Base-by-base conservation (phyloP, 805 yeast species). In the Scheffersomyces spartinae region DNA sequence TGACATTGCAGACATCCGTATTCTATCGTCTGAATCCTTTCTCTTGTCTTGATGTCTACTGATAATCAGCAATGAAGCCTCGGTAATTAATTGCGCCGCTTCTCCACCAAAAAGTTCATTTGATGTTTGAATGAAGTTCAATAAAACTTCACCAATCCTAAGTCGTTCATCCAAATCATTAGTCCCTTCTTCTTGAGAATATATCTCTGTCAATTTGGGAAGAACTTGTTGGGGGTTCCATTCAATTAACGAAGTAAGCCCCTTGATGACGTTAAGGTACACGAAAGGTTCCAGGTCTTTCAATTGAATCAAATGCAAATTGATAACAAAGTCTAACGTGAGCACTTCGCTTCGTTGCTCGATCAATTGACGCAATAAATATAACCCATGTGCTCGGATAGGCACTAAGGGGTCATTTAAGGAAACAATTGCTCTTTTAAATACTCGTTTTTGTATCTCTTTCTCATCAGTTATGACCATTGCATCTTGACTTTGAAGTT, bases 1-100 rank as follows among this genome's bases (percentile, higher is more conserved):
- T 0, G 95, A 81, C 72, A 86, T 67, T 0, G 95, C 70, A 2
- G 96, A 86, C 79, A 84, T 75, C 36, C 96, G 60, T 20, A 85
- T 35, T 20, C 75, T 64, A 30, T 64, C 56, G 34, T 84, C 94
- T 3, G 29, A 52, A 12, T 49, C 43, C 4, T 47, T 36, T n/a
- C 47, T 35, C 1, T 33, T 43, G 4, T 33, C 33, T 2, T 24
- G 21, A 2, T 42, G 31, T 17, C 55, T 36, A 21, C 56, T 35
- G 3, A 72, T 55, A 13, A 63, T 24, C 1, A 36, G 21, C 3
- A 80, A 40, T 15, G 72, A 61, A 0, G 60, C 39, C 4, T 51
- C 43, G 1, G 70, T 60, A 4, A 84, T 44, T 1, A 40, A 26
- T 7, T 49, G 50, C 0, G 74, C 69, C 2, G 50, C 15, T 0